Conservation (phyloP, 2,329 filamentous ascomycete genomes). For the Rhynchosporium secalis region DNA sequence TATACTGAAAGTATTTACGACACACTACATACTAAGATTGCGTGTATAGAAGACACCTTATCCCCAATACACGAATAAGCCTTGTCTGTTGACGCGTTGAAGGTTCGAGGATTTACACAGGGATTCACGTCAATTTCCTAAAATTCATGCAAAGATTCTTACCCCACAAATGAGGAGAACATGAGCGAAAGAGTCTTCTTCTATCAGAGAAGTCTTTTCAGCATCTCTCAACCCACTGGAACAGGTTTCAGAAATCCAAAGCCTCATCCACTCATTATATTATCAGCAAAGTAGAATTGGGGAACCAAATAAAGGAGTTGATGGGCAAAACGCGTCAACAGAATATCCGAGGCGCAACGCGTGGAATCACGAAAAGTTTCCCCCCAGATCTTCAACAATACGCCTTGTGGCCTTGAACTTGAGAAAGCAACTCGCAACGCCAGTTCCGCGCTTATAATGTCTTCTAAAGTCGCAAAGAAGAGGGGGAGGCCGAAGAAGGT, state of each 20-base stretch:
- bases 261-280: not conserved
- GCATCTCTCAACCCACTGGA: not conserved
- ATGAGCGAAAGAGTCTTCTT: not conserved
- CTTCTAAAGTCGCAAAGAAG: constrained; percentile 36
- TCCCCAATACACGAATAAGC: too few relatives aligned
- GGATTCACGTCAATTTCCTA: constrained; percentile 31
- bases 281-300: not conserved
- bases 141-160: constrained; percentile 25
- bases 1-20: too few relatives aligned
- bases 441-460: constrained; percentile 24
- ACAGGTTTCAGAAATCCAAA: not conserved
- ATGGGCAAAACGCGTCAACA: not conserved
- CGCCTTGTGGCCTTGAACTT: not conserved
- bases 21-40: too few relatives aligned
- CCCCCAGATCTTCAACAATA: constrained; percentile 14
- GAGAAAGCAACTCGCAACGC: not conserved
- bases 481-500: constrained; percentile 38
- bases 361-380: constrained; percentile 4
- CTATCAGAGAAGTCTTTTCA: not conserved
- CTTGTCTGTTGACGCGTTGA: not conserved
- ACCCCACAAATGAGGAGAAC: constrained; percentile 5
- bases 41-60: too few relatives aligned
- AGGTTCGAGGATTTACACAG: constrained; percentile 17
- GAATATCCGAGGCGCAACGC: constrained; percentile 21
- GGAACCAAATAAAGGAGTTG: not conserved